Base-by-base conservation (phyloP, 75 land plant genomes). In the Sequoia sempervirens region DNA sequence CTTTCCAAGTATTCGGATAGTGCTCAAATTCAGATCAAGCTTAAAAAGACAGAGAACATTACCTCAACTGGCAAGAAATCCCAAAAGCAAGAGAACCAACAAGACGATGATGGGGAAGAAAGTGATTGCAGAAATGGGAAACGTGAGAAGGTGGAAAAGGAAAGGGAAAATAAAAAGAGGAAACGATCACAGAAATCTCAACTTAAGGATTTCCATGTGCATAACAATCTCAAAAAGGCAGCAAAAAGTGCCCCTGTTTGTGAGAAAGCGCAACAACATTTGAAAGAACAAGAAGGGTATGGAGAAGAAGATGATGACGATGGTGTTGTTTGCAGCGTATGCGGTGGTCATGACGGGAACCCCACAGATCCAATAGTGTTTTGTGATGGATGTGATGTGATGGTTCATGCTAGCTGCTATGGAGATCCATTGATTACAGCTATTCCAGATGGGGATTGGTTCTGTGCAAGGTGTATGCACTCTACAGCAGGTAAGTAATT, bases 371-470 rank as follows among this genome's bases (percentile, higher is more conserved):
- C 98, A 2, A 96, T 96, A 81, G 98, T 96, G 53, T 87, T 94
- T 58, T 96, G 98, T 83, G 98, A 96, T 87, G 98, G 98, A 12
- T 96, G 98, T 84, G 96, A 96, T 82, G 75, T 96, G 2, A 93
- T 89, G 94, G 98, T 94, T 12, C 98, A 96, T 81, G 86, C 96
- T 52, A 75, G 86, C 66, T 96, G 98, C 86, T 94, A 94, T 81
- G 98, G 98, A 0, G 85, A 87, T 84, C 98, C 98, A n/a, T 86
- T 96, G 1, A 84, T 84, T 15, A 68, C 82, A 1, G 87, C 79
- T 18, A 80, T 96, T 20, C 98, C 98, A 13, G 98, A 93, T 37
- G 98, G 98, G 2, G 94, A 96, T 69, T 96, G 98, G 98, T 94
- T 94, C 80, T 96, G 98, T 61, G 43, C 56, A 34, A 84, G 72